Percentiles rank a stretch among this genome's conserved stretches.
Evolutionary conservation across 1,139 yeast species (phyloP).

Genomic region (Diutina pseudorugosa): DNA sequence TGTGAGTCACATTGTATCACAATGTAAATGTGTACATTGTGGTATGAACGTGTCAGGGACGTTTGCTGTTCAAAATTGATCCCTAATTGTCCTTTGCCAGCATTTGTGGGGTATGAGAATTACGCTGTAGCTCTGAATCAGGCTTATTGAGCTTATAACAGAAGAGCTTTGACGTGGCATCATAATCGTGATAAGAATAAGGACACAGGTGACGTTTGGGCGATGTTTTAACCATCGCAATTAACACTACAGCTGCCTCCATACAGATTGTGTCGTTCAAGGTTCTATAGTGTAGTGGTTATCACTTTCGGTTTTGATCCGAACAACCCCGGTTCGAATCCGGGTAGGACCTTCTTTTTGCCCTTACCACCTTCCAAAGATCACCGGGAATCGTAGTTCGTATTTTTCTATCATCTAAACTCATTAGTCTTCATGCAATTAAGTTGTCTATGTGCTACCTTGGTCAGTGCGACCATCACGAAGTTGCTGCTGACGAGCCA

Average conservation of each 20-base stretch:
- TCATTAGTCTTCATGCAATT: background rate
- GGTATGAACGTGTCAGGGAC: too few species aligned
- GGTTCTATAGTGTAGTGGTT: conserved; percentile 38
- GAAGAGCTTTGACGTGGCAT: too few species aligned
- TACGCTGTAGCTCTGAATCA: too few species aligned
- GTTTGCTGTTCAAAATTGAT: too few species aligned
- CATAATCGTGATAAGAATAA: too few species aligned
- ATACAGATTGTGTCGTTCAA: background rate
- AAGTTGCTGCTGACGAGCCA: conserved; percentile 28
- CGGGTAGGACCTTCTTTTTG: conserved; percentile 71
- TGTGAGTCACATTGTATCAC: too few species aligned
- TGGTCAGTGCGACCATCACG: background rate
- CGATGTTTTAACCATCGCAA: too few species aligned
- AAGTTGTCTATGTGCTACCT: background rate
- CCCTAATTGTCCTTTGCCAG: too few species aligned
- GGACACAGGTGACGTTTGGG: too few species aligned
- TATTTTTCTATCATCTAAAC: background rate
- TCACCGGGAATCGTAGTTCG: background rate
- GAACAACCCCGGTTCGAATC: conserved; percentile 92
- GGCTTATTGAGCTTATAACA: too few species aligned
- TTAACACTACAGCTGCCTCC: background rate
- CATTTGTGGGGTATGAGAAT: too few species aligned
- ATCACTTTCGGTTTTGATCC: conserved; percentile 49
- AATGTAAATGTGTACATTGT: too few species aligned
- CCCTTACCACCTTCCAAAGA: background rate